Percentiles rank a stretch among this genome's conserved stretches.
These are phyloP conservation scores for Vaucheria bursata DNA, from an alignment of 352 stramenopile genomes.

Conservation along the genomic window DNA sequence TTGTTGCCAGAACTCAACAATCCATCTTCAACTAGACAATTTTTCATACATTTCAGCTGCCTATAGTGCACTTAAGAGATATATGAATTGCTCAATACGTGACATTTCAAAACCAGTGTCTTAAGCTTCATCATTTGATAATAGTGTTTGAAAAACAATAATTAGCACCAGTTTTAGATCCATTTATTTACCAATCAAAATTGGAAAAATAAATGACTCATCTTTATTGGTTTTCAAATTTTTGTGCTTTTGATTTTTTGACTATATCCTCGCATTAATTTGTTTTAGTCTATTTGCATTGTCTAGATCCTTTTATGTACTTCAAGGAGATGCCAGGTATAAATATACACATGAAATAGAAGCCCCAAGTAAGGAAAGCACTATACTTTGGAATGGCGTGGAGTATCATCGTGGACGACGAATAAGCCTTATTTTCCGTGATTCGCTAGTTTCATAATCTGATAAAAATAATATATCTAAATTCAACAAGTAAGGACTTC, in stretches of 20 bases:
- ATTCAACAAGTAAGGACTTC: too few relatives aligned
- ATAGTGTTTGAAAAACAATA: neutral
- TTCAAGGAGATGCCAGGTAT: conserved; percentile 31
- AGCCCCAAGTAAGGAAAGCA: neutral
- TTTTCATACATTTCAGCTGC: too few relatives aligned
- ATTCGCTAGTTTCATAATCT: conserved; percentile 12
- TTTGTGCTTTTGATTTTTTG: neutral
- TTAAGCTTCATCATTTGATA: neutral
- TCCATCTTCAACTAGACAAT: too few relatives aligned
- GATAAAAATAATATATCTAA: too few relatives aligned
- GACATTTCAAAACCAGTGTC: neutral
- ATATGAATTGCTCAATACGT: too few relatives aligned
- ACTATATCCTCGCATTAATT: neutral
- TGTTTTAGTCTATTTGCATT: neutral
- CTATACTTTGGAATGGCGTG: conserved; percentile 2
- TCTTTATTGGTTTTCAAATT: neutral
- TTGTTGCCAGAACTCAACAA: too few relatives aligned
- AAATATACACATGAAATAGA: conserved; percentile 24
- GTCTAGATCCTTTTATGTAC: conserved; percentile 46
- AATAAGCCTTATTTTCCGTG: conserved; percentile 44
- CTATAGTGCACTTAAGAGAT: too few relatives aligned
- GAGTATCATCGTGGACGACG: conserved; percentile 12
- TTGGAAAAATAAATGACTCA: neutral
- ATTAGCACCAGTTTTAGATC: neutral
- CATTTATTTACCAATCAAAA: neutral